phyloP scores from a whole-genome alignment of 805 yeast species.

The Priceomyces fermenticarens region DNA sequence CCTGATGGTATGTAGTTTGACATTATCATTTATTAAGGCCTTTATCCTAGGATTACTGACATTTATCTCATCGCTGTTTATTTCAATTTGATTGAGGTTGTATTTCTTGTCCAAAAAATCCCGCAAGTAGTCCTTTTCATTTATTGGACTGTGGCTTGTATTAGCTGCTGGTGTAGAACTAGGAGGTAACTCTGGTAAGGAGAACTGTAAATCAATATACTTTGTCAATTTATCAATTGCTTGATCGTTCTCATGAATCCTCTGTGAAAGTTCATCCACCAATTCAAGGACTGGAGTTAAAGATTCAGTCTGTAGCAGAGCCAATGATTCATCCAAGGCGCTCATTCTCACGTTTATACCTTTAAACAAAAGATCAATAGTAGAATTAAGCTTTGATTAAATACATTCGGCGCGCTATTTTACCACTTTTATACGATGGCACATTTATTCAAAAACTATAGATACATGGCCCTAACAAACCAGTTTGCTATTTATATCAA shows the following conservation, averaged over 20 bases:
- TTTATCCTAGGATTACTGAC: slow-evolving; percentile 15
- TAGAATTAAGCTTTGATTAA: too few species aligned
- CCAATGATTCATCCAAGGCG: too few species aligned
- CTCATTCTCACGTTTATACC: too few species aligned
- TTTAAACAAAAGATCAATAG: too few species aligned
- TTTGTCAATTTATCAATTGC: slow-evolving; percentile 18
- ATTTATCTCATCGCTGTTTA: slow-evolving; percentile 5
- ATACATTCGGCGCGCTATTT: too few species aligned
- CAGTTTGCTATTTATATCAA: too few species aligned
- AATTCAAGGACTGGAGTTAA: slow-evolving; percentile 26
- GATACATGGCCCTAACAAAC: too few species aligned
- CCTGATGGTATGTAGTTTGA: slow-evolving; percentile 19
- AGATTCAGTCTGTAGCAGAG: slow-evolving; percentile 18
- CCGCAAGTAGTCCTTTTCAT: slow-evolving; percentile 6
- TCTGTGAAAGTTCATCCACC: slow-evolving; percentile 17
- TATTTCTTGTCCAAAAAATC: slow-evolving; percentile 24
- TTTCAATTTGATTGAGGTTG: slow-evolving; percentile 15
- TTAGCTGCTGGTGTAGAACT: background rate
- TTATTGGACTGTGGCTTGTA: slow-evolving; percentile 1
- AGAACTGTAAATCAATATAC: slow-evolving; percentile 19
- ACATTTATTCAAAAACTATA: too few species aligned
- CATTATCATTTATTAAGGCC: slow-evolving; percentile 26
- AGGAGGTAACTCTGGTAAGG: slow-evolving; percentile 6
- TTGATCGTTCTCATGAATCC: slow-evolving; percentile 22
- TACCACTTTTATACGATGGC: too few species aligned